Conservation (phyloP, 164 flowering plant species). For the Piper longum region DNA sequence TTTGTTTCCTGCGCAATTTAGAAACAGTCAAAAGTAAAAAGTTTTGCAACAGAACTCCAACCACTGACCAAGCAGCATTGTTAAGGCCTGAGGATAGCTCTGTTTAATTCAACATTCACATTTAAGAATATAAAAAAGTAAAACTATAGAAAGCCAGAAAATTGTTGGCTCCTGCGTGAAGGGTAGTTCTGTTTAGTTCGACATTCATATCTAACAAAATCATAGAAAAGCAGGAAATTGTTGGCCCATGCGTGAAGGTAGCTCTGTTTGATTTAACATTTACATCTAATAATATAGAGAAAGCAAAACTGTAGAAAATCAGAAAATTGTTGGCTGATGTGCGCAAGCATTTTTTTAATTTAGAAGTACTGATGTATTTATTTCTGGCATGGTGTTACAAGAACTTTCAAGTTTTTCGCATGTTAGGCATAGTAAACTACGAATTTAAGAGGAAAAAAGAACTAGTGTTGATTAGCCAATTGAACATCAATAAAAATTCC, state of each 20-base stretch:
- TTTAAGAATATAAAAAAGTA: background rate
- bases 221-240: too few species aligned
- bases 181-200: too few species aligned
- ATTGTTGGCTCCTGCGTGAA: background rate
- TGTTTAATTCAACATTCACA: too few species aligned
- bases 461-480: background rate
- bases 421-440: background rate
- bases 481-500: background rate
- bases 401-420: background rate
- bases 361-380: background rate
- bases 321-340: background rate
- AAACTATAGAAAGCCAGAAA: background rate
- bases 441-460: background rate
- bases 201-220: too few species aligned
- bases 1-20: conserved; percentile 64
- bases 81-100: too few species aligned
- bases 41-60: background rate
- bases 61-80: background rate
- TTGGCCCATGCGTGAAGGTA: too few species aligned
- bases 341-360: background rate
- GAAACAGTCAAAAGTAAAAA: background rate
- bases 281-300: too few species aligned
- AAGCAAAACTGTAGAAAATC: background rate
- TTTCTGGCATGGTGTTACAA: background rate
- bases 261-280: too few species aligned